Evolutionary conservation across 2,329 filamentous ascomycete species (phyloP).

Genomic region (Sarocladiaceae sp.): DNA sequence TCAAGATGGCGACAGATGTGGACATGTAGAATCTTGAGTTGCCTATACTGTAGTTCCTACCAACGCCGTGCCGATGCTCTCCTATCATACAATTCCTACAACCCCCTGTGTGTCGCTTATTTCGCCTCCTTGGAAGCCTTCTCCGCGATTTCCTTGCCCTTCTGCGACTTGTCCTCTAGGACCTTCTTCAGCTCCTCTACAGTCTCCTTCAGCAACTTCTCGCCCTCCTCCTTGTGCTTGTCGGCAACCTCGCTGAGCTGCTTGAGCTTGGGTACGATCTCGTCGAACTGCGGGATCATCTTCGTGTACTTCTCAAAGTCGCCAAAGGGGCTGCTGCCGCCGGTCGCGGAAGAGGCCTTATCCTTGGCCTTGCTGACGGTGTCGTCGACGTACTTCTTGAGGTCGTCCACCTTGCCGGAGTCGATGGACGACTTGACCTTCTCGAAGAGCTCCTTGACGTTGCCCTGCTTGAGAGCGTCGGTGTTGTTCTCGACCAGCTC

Average conservation of each 20-base stretch:
- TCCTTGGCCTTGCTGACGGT: constrained; percentile 37
- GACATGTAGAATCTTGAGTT: too few relatives aligned
- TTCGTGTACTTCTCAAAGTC: constrained; percentile 57
- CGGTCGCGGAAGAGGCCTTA: constrained; percentile 24
- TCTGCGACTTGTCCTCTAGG: constrained; percentile 51
- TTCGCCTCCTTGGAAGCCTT: constrained; percentile 44
- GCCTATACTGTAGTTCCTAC: too few relatives aligned
- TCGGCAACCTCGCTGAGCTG: constrained; percentile 58
- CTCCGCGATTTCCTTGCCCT: constrained; percentile 52
- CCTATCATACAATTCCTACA: background rate
- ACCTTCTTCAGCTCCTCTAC: constrained; percentile 60
- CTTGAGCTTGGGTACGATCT: constrained; percentile 60
- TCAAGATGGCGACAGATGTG: too few relatives aligned
- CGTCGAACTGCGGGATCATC: constrained; percentile 56
- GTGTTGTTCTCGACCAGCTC: constrained; percentile 65
- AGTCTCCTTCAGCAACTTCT: constrained; percentile 63
- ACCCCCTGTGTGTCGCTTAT: constrained; percentile 20
- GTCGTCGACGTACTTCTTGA: constrained; percentile 28
- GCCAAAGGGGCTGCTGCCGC: constrained; percentile 32
- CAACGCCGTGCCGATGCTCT: constrained; percentile 1
- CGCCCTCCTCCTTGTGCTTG: constrained; percentile 63
- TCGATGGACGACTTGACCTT: constrained; percentile 55
- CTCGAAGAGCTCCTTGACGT: constrained; percentile 56
- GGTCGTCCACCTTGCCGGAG: constrained; percentile 49
- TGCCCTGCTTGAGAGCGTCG: constrained; percentile 60